Evolutionary conservation across 208 protist genomes (phyloP), one percentile per base, ranked within the genome.

Genomic region (Leishmania braziliensis): DNA sequence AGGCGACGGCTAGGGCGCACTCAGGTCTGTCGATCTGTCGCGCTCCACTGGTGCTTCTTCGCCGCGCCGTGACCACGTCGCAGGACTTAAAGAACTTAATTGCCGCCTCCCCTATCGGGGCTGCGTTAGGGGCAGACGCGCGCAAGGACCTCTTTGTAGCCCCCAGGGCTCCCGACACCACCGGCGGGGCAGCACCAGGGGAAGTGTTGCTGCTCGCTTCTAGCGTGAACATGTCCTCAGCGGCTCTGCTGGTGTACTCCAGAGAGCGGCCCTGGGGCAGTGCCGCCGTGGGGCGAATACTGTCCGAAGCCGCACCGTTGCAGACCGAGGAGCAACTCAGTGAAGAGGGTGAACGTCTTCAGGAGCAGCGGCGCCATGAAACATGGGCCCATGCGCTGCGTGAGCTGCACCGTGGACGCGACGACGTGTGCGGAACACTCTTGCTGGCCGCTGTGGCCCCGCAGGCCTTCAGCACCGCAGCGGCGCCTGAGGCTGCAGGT

Each of bases 31-130:
- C 16, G 3, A 14, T 82, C 20, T 85, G 75, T 14, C 82, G 70
- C 48, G 88, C 83, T 1, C 92, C 92, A 20, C 81, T 93, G 53
- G 26, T 82, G n/a, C 80, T 94, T 26, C 78, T 94, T 54, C 84
- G 88, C 3, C 70, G 87, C 20, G 68, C 82, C 9, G 89, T 94
- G 71, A 74, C 83, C 18, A 77, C 87, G 12, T 91, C 83, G 36
- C 92, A 94, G 72, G 85, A 86, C 33, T 78, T 95, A 20, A 94
- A 93, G 75, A 93, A 93, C 78, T 68, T 93, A n/a, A 69, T 95
- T 5, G 70, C 85, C 3, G 89, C 86, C 72, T 92, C 92, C 60
- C 86, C 82, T 20, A 80, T 95, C 50, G 90, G 92, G 3, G 84
- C 81, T 26, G 81, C 84, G 20, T 82, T 95, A 23, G 84, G 85